A percentile compares a stretch with the other conserved stretches of the same genome.
phyloP scores from a whole-genome alignment of 176 grass and related monocot genomes.

The Zea luxurians region DNA sequence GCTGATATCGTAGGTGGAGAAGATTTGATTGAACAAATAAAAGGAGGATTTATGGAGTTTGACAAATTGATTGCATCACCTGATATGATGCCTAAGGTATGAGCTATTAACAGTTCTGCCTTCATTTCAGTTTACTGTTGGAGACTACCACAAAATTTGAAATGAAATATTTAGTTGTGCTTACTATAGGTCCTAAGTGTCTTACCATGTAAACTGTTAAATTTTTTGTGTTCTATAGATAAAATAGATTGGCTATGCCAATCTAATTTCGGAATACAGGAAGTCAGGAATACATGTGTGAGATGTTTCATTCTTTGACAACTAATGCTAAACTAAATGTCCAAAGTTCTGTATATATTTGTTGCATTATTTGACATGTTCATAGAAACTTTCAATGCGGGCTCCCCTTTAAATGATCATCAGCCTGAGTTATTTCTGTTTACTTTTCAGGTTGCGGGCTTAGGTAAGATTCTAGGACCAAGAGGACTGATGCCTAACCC shows the following conservation, averaged over 20 bases:
- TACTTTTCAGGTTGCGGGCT: conserved; percentile 69
- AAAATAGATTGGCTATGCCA: conserved; percentile 17
- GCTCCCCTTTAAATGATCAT: conserved; percentile 3
- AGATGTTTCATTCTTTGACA: conserved; percentile 27
- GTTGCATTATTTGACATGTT: neutral
- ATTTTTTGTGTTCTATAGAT: neutral
- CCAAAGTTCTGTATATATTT: neutral
- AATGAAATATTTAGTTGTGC: neutral
- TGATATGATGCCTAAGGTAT: conserved; percentile 99
- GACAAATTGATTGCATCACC: conserved; percentile 98
- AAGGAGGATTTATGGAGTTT: conserved; percentile 97
- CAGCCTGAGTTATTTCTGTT: conserved; percentile 30
- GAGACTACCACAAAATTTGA: neutral
- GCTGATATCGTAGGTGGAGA: conserved; percentile 93
- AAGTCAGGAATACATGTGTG: neutral
- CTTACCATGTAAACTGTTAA: conserved; percentile 16
- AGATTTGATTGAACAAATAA: conserved; percentile 91
- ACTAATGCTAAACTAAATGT: neutral
- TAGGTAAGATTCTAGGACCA: conserved; percentile 95
- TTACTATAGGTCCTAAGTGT: neutral
- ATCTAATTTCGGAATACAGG: neutral
- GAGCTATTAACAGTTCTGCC: neutral
- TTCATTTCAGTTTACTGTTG: conserved; percentile 2
- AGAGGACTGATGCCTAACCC: conserved; percentile 99
- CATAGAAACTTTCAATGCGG: neutral